Evolutionary conservation across 495 filamentous ascomycete species (phyloP).

Genomic region (Neurospora sp.): DNA sequence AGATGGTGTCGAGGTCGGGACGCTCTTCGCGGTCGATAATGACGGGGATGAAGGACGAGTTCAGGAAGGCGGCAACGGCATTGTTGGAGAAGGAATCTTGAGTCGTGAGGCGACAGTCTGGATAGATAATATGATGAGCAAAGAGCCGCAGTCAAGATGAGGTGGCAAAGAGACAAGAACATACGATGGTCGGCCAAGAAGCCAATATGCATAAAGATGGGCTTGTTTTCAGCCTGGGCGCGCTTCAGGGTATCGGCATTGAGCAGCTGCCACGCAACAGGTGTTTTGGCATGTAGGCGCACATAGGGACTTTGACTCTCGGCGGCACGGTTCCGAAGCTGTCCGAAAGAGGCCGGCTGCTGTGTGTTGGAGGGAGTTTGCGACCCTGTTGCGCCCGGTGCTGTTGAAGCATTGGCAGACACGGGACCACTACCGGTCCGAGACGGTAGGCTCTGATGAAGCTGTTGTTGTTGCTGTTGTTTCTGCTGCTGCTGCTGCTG

Average conservation of each 20-base stretch:
- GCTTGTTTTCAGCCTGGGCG: constrained; percentile 68
- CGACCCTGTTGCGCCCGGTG: neutral
- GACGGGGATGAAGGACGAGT: constrained; percentile 82
- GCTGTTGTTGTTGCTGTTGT: constrained; percentile 11
- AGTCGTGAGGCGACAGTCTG: constrained; percentile 90
- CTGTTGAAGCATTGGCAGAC: neutral
- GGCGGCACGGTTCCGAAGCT: constrained; percentile 56
- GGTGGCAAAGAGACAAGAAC: constrained; percentile 15
- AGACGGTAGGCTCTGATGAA: neutral
- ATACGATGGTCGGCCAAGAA: constrained; percentile 92
- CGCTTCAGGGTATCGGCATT: constrained; percentile 63
- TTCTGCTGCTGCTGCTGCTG: neutral
- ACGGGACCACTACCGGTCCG: neutral
- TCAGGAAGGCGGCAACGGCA: constrained; percentile 72
- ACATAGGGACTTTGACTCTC: constrained; percentile 81
- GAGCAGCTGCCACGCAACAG: constrained; percentile 91
- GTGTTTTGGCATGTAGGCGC: constrained; percentile 69
- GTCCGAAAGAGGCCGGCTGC: constrained; percentile 1
- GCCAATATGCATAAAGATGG: constrained; percentile 91
- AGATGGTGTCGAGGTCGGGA: constrained; percentile 90
- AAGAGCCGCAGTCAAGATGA: neutral
- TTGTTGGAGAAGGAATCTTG: constrained; percentile 83
- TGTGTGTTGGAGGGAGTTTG: neutral
- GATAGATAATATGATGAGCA: neutral
- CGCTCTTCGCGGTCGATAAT: constrained; percentile 92